Percentiles rank a stretch among this genome's conserved stretches.
phyloP scores from a whole-genome alignment of 2,329 filamentous ascomycete species.

The Curvularia spicifera region DNA sequence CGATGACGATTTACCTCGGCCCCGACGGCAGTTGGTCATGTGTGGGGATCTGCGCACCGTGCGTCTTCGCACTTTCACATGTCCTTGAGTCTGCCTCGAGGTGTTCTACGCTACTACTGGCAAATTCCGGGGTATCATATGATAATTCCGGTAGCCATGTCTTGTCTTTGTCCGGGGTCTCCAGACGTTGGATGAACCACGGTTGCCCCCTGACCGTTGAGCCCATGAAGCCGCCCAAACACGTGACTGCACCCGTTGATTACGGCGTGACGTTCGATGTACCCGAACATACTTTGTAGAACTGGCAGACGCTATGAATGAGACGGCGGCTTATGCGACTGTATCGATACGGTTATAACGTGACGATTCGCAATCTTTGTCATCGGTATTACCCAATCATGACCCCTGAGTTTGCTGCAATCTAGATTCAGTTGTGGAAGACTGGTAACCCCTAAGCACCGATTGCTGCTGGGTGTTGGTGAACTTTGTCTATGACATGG shows the following conservation, averaged over 20 bases:
- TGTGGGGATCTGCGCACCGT: conserved; percentile 17
- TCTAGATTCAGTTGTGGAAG: neutral
- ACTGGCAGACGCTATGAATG: neutral
- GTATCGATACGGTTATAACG: neutral
- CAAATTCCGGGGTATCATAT: conserved; percentile 10
- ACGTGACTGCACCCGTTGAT: neutral
- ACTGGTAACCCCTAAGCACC: neutral
- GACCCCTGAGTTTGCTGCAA: neutral
- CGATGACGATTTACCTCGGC: conserved; percentile 21
- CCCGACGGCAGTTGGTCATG: conserved; percentile 22
- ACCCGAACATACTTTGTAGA: neutral
- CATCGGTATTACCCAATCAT: neutral
- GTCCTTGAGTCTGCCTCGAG: neutral
- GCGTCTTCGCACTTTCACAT: conserved; percentile 17
- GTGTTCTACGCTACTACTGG: conserved; percentile 1
- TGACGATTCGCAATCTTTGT: neutral
- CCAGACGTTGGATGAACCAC: neutral
- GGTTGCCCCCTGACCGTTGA: neutral
- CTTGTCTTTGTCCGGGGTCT: neutral
- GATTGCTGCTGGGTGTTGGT: neutral
- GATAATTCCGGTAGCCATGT: neutral
- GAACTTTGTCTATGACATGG: neutral
- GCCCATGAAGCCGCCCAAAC: neutral
- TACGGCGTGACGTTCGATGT: neutral
- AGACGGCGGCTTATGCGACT: neutral